A percentile compares a stretch with the other conserved stretches of the same genome.
Evolutionary conservation across 306 rosid genomes (phyloP).

Genomic region (Sphenostylis stenocarpa): DNA sequence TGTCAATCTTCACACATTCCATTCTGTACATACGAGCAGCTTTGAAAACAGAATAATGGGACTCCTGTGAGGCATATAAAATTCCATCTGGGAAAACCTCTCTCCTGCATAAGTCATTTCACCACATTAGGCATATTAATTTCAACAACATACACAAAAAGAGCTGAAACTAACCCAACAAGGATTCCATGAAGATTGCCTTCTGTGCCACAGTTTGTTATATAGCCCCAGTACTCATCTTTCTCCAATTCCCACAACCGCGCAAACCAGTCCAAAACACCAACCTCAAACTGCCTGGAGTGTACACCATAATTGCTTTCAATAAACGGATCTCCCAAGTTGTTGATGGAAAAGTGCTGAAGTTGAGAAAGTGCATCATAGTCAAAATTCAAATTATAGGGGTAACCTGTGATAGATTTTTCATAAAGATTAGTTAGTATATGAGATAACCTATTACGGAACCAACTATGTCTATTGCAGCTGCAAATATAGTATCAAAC

Average conservation of each 20-base stretch:
- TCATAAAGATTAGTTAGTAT: not conserved
- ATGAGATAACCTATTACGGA: not conserved
- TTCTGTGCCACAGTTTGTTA: conserved; percentile 20
- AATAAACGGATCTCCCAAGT: conserved; percentile 17
- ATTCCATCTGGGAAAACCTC: conserved; percentile 9
- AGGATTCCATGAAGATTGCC: conserved; percentile 20
- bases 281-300: conserved; percentile 20
- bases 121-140: not conserved
- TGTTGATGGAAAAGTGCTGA: conserved; percentile 17
- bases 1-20: conserved; percentile 16
- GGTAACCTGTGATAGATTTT: not conserved
- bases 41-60: conserved; percentile 18
- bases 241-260: conserved; percentile 14
- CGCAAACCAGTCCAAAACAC: conserved; percentile 15
- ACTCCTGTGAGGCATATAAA: conserved; percentile 8
- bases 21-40: conserved; percentile 14
- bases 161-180: conserved; percentile 3
- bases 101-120: not conserved
- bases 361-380: conserved; percentile 1
- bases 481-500: conserved; percentile 29
- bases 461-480: not conserved
- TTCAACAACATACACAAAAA: not conserved
- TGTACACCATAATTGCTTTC: conserved; percentile 20
- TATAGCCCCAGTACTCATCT: conserved; percentile 20
- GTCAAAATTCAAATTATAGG: conserved; percentile 13